phyloP scores from a whole-genome alignment of 164 flowering plant species.

The Nymphaea colorata region DNA sequence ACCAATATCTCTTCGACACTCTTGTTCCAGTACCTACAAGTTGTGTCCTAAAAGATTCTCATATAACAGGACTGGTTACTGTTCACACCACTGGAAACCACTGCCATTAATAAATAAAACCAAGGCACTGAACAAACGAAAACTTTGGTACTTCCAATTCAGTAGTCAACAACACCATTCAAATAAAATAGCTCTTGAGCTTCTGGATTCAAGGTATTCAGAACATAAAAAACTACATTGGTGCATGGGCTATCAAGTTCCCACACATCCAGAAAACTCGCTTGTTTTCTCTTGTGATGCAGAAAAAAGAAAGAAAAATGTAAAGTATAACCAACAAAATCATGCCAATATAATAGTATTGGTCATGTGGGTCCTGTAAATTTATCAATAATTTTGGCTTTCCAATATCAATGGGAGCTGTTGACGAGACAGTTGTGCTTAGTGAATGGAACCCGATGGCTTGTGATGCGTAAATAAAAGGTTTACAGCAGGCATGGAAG shows the following conservation, averaged over 20 bases:
- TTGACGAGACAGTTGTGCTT: no score
- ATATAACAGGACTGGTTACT: not conserved
- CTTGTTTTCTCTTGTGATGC: no score
- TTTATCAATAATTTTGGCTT: not conserved
- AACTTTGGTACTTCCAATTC: not conserved
- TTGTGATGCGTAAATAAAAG: not conserved
- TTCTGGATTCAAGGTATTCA: no score
- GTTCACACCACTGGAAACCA: not conserved
- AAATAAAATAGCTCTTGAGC: not conserved
- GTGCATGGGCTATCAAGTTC: no score
- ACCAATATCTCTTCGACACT: no score
- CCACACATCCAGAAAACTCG: no score
- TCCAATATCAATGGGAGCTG: not conserved
- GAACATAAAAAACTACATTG: no score
- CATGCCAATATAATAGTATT: not conserved
- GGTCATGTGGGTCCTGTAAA: not conserved
- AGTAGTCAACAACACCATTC: not conserved
- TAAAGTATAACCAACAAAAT: not conserved
- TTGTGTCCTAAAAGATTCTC: not conserved
- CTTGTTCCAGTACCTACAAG: no score
- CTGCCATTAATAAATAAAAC: not conserved
- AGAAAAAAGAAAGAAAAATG: no score
- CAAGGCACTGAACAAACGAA: not conserved
- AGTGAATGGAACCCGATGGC: not conserved
- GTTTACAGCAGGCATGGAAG: not conserved